Evolutionary conservation across 1,139 yeast genomes (phyloP).

Genomic region (Insectozyma bohioensis): DNA sequence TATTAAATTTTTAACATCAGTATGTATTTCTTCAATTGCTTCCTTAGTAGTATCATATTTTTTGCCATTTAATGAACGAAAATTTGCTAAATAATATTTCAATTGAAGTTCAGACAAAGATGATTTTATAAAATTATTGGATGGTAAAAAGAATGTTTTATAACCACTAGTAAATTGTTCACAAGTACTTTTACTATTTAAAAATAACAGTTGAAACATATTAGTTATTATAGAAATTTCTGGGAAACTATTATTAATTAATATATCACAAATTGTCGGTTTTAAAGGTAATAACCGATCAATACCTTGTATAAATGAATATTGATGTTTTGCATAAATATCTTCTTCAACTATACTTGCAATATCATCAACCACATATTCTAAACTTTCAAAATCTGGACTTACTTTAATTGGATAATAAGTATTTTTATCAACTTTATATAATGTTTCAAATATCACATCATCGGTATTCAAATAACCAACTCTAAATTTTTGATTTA

Average conservation of each 20-base stretch:
- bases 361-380: slow-evolving; percentile 48
- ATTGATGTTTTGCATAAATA: slow-evolving; percentile 62
- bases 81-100: slow-evolving; percentile 33
- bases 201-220: slow-evolving; percentile 34
- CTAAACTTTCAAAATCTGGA: slow-evolving; percentile 29
- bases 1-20: slow-evolving; percentile 29
- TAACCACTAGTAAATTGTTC: slow-evolving; percentile 25
- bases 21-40: slow-evolving; percentile 32
- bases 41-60: slow-evolving; percentile 27
- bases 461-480: slow-evolving; percentile 30
- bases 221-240: slow-evolving; percentile 26
- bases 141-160: slow-evolving; percentile 37
- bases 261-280: slow-evolving; percentile 40
- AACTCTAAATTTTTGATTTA: slow-evolving; percentile 35
- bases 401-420: slow-evolving; percentile 28
- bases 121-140: slow-evolving; percentile 26
- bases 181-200: slow-evolving; percentile 21
- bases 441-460: slow-evolving; percentile 33
- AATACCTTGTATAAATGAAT: slow-evolving; percentile 75
- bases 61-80: slow-evolving; percentile 20
- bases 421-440: slow-evolving; percentile 15
- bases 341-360: slow-evolving; percentile 62
- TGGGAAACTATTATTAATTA: slow-evolving; percentile 25
- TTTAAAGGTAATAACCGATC: slow-evolving; percentile 50
- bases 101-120: slow-evolving; percentile 29